Percentiles rank a stretch among this genome's conserved stretches.
Conservation (phyloP, 805 yeast genomes). For the Nakazawaea molendinolei region DNA sequence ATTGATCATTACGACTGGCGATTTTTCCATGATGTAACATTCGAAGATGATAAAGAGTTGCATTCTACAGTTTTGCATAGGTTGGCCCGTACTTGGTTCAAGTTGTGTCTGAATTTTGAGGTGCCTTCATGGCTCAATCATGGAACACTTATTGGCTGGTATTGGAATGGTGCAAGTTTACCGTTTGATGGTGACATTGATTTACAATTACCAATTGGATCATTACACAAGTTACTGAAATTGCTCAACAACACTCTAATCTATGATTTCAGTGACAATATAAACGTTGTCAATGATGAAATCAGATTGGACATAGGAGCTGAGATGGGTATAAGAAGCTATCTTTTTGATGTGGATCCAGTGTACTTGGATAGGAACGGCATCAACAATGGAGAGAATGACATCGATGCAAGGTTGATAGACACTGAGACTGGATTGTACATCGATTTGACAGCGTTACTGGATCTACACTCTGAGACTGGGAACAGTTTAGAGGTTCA, state of each 20-base stretch:
- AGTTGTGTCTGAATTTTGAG: conserved; percentile 35
- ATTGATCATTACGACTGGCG: conserved; percentile 41
- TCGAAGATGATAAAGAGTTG: conserved; percentile 25
- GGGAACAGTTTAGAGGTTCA: conserved; percentile 1
- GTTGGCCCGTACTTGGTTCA: conserved; percentile 39
- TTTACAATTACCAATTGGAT: conserved; percentile 45
- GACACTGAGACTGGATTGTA: conserved; percentile 54
- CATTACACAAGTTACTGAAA: conserved; percentile 26
- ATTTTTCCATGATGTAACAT: conserved; percentile 36
- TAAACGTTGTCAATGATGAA: conserved; percentile 41
- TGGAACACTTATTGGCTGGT: conserved; percentile 52
- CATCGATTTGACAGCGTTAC: conserved; percentile 54
- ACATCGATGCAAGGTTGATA: conserved; percentile 56
- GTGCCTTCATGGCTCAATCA: conserved; percentile 53
- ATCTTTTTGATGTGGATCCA: conserved; percentile 9
- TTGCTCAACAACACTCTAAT: conserved; percentile 37
- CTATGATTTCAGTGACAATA: conserved; percentile 28
- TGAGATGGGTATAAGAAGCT: conserved; percentile 20
- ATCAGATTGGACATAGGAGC: conserved; percentile 31
- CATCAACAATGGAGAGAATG: conserved; percentile 37
- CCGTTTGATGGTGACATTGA: conserved; percentile 61
- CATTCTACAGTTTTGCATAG: conserved; percentile 31
- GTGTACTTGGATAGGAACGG: conserved; percentile 36
- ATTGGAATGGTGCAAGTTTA: conserved; percentile 49
- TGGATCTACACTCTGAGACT: conserved; percentile 22